Evolutionary conservation across 108 stramenopile genomes (phyloP), one percentile per base, ranked within the genome.

Genomic region (Fistulifera solaris): DNA sequence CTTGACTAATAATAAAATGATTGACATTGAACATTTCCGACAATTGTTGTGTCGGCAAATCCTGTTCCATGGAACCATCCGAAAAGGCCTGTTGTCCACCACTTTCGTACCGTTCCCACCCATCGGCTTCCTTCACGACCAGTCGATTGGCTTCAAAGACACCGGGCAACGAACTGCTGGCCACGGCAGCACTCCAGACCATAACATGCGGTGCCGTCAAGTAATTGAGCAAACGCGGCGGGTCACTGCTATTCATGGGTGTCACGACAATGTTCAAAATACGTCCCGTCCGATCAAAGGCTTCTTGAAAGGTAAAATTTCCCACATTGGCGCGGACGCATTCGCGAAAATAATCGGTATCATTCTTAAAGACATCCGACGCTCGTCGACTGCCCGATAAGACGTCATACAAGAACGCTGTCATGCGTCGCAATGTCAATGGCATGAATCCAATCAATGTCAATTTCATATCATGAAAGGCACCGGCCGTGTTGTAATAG

Each of bases 21-120:
- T 98, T 97, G 51, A 98, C 76, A 76, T 98, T 98, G 76, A 99
- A 99, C 74, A 99, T 93, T 80, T 97, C 95, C 28, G 77, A 77
- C n/a, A 99, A 89, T 63, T 94, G 94, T 61, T 95, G 87, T 90
- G 96, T 96, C 10, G 98, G 98, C 46, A 99, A 67, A 72, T 99
- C 98, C 42, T 75, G 76, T 60, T 96, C 96, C 87, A 98, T 88
- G 62, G 80, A 85, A 18, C 96, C 87, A 68, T 88, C 71, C n/a
- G 65, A 64, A 61, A 83, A 83, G 1, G 38, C 38, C 1, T 62
- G 63, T 13, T 61, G 59, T 27, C 71, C 71, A 1, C 75, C 78
- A 61, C 73, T 71, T 68, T 93, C 89, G 26, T 77, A 87, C 17
- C 86, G 75, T 57, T 84, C 78, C 16, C 81, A 86, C 15, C 98